Percentiles rank a stretch among this genome's conserved stretches.
These are phyloP conservation scores for Panellus pusillus DNA, from an alignment of 768 basidiomycete species.

Conservation along the genomic window DNA sequence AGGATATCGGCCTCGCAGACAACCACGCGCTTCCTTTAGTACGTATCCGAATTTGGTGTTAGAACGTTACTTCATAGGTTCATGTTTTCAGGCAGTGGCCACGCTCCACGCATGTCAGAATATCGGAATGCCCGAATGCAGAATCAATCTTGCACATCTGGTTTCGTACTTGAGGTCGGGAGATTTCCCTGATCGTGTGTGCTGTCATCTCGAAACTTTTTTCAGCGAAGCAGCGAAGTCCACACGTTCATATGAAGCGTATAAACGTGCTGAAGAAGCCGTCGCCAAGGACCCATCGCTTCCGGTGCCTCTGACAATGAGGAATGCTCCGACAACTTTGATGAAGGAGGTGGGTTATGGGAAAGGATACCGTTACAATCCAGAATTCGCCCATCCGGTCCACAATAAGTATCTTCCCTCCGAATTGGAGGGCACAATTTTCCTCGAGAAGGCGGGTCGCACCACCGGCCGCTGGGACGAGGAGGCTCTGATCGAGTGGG, in stretches of 20 bases:
- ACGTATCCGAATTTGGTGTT: slow-evolving; percentile 23
- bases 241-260: slow-evolving; percentile 77
- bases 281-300: slow-evolving; percentile 52
- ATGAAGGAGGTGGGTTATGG: slow-evolving; percentile 74
- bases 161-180: slow-evolving; percentile 65
- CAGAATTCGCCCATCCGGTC: slow-evolving; percentile 65
- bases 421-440: slow-evolving; percentile 41
- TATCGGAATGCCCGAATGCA: slow-evolving; percentile 82
- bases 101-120: slow-evolving; percentile 64
- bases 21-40: slow-evolving; percentile 74
- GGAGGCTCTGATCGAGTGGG: slow-evolving; percentile 53
- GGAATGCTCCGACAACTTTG: slow-evolving; percentile 74
- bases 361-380: slow-evolving; percentile 63
- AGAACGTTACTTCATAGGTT: not conserved
- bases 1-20: slow-evolving; percentile 84
- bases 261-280: slow-evolving; percentile 64
- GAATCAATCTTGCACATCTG: slow-evolving; percentile 75
- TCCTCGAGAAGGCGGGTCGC: slow-evolving; percentile 47
- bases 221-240: slow-evolving; percentile 70
- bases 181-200: no score
- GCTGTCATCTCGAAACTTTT: not conserved
- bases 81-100: slow-evolving; percentile 51
- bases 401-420: slow-evolving; percentile 61
- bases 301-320: slow-evolving; percentile 68
- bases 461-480: slow-evolving; percentile 59